Conservation (phyloP, 1,284 basidiomycete genomes). For the Leccinum variabile region DNA sequence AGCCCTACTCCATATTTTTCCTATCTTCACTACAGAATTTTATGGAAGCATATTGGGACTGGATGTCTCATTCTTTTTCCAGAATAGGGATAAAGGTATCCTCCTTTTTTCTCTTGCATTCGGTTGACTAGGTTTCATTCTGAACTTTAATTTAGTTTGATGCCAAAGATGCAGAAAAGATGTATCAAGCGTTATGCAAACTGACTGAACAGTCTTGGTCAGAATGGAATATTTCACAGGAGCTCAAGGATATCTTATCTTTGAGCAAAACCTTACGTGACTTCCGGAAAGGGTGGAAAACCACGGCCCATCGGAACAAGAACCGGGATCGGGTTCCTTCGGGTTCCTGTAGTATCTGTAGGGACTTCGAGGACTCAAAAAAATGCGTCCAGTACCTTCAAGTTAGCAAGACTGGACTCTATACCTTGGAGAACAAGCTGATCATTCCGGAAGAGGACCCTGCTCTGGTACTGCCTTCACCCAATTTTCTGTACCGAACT, state of each 20-base stretch:
- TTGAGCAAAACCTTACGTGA: neutral
- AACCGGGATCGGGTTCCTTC: neutral
- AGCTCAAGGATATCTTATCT: neutral
- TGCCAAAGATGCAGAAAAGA: neutral
- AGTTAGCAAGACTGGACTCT: neutral
- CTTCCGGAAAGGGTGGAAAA: neutral
- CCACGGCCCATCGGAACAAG: neutral
- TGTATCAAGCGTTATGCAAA: neutral
- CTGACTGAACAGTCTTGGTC: neutral
- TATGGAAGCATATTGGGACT: constrained; percentile 8
- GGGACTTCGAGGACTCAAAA: neutral
- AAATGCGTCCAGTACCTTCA: neutral
- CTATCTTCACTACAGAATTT: constrained; percentile 15
- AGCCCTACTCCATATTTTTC: constrained; percentile 18
- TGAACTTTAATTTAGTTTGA: neutral
- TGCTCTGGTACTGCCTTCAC: neutral
- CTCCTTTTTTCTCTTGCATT: neutral
- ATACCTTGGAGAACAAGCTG: neutral
- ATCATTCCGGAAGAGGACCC: neutral
- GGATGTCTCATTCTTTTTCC: neutral
- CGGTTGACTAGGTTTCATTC: neutral
- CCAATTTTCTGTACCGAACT: neutral
- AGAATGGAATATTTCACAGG: neutral
- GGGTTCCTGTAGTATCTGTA: neutral
- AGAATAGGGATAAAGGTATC: neutral